Conservation (phyloP, 208 protist genomes). For the Leishmania guyanensis region DNA sequence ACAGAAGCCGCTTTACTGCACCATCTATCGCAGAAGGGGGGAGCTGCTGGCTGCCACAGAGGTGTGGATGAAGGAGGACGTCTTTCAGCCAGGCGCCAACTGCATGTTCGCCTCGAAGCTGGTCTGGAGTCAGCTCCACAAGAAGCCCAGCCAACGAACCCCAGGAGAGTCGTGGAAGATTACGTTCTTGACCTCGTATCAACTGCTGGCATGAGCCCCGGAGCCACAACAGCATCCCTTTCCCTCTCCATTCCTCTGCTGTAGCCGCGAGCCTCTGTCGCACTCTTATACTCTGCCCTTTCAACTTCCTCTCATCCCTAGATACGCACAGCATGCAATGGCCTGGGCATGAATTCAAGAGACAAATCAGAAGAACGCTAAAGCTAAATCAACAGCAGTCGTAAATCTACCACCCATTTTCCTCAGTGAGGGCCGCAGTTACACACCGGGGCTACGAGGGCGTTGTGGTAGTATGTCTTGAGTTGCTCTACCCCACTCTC, state of each 20-base stretch:
- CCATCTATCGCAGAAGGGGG: slow-evolving; percentile 45
- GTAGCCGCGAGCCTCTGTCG: not conserved
- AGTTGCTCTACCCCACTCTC: not conserved
- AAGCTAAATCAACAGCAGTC: not conserved
- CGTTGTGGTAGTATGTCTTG: not conserved
- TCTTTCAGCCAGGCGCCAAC: slow-evolving; percentile 27
- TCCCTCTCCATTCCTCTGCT: not conserved
- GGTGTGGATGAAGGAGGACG: slow-evolving; percentile 34
- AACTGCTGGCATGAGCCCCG: slow-evolving; percentile 23
- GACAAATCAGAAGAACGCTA: not conserved
- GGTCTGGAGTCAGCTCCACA: slow-evolving; percentile 46
- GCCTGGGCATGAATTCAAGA: not conserved
- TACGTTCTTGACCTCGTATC: slow-evolving; percentile 43
- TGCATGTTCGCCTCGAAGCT: slow-evolving; percentile 41
- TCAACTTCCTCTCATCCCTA: not conserved
- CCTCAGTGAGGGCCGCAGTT: not conserved
- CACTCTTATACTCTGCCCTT: not conserved
- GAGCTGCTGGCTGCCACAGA: slow-evolving; percentile 50
- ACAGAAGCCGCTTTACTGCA: slow-evolving; percentile 48
- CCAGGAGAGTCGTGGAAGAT: slow-evolving; percentile 34
- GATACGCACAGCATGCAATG: not conserved
- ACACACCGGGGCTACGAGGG: not conserved
- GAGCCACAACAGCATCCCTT: not conserved
- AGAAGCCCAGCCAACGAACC: slow-evolving; percentile 24
- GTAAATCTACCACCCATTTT: not conserved